Evolutionary conservation across 139 green algal genomes (phyloP).

Genomic region (Closterium sp.): DNA sequence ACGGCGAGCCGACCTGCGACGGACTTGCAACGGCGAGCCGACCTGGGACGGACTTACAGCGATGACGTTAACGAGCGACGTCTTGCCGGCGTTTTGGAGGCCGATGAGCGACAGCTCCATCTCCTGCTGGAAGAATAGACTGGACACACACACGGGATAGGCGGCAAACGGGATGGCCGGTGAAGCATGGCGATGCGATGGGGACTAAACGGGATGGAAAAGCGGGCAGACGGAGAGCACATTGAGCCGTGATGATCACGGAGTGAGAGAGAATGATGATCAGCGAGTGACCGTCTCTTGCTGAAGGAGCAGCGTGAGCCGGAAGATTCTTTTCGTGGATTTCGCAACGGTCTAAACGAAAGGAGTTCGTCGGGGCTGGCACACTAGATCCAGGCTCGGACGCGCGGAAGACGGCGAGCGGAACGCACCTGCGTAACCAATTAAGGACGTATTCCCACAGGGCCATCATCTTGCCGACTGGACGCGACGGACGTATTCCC

Average conservation of each 20-base stretch:
- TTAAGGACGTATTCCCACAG: slow-evolving; percentile 21
- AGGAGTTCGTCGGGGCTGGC: too few relatives aligned
- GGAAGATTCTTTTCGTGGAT: not conserved
- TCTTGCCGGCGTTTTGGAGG: slow-evolving; percentile 97
- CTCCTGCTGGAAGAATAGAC: slow-evolving; percentile 93
- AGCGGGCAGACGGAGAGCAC: too few relatives aligned
- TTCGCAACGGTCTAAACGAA: not conserved
- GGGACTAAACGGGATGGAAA: not conserved
- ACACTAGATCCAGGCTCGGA: not conserved
- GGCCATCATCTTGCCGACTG: not conserved
- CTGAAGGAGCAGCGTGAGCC: slow-evolving; percentile 81
- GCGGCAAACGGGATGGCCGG: not conserved
- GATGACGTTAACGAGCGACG: slow-evolving; percentile 92
- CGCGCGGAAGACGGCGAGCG: not conserved
- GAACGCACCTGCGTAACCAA: slow-evolving; percentile 21
- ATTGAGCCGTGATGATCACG: too few relatives aligned
- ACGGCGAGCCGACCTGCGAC: too few relatives aligned
- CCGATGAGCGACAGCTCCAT: slow-evolving; percentile 98
- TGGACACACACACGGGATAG: slow-evolving; percentile 44
- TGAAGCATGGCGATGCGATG: too few relatives aligned
- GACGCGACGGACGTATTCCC: too few relatives aligned
- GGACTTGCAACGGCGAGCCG: slow-evolving; percentile 71
- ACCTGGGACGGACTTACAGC: too few relatives aligned
- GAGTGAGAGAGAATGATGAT: slow-evolving; percentile 86
- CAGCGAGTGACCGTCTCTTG: slow-evolving; percentile 97